These are phyloP conservation scores for Sextonia rubra DNA, from an alignment of 164 flowering plant genomes.

Conservation along the genomic window DNA sequence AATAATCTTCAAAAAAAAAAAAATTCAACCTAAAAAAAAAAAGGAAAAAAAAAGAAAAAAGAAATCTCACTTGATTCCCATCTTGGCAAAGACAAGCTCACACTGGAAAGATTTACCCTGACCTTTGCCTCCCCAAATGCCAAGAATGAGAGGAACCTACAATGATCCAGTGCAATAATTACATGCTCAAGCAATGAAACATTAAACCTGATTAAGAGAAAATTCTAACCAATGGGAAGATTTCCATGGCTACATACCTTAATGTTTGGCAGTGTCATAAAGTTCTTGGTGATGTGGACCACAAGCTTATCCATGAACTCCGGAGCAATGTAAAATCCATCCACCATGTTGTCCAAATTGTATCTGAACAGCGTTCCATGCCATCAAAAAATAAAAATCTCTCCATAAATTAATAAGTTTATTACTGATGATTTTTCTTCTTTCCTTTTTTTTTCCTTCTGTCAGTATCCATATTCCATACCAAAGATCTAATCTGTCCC, in stretches of 20 bases:
- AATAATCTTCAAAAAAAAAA: too few species aligned
- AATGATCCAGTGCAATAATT: background rate
- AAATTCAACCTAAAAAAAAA: too few species aligned
- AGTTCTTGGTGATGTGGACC: slow-evolving; percentile 61
- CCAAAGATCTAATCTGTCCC: too few species aligned
- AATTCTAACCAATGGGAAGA: background rate
- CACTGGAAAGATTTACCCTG: slow-evolving; percentile 68
- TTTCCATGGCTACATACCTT: slow-evolving; percentile 7
- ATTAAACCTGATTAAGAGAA: background rate
- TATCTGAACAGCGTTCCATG: slow-evolving; percentile 21
- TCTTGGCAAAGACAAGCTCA: slow-evolving; percentile 54
- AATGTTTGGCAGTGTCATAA: slow-evolving; percentile 54
- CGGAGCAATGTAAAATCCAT: slow-evolving; percentile 55
- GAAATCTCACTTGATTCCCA: slow-evolving; percentile 43
- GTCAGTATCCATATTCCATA: too few species aligned
- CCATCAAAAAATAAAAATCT: background rate
- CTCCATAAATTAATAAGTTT: background rate
- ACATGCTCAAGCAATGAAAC: background rate
- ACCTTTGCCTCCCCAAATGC: slow-evolving; percentile 66
- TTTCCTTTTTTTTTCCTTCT: too few species aligned
- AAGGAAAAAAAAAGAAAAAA: background rate
- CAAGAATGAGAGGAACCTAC: slow-evolving; percentile 58
- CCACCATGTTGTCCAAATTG: slow-evolving; percentile 46
- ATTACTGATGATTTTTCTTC: too few species aligned
- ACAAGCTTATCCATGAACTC: slow-evolving; percentile 66